Conservation (phyloP, 2,329 filamentous ascomycete genomes). For the Diatrype stigma region DNA sequence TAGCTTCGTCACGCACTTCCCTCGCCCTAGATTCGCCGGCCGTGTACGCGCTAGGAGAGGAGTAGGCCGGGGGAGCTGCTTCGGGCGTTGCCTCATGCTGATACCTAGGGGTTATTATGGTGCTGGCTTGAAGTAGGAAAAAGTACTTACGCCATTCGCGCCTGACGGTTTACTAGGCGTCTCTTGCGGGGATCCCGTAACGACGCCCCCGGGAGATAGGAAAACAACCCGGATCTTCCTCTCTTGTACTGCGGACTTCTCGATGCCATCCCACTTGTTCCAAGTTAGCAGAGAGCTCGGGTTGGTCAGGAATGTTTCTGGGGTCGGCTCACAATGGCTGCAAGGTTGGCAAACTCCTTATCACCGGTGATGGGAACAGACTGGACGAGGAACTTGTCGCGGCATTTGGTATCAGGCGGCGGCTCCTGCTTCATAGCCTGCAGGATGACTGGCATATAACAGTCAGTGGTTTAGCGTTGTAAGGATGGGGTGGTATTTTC, state of each 20-base stretch:
- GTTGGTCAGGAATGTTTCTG: constrained; percentile 11
- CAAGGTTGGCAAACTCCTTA: constrained; percentile 77
- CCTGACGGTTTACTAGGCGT: constrained; percentile 40
- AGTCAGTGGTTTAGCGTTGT: constrained; percentile 18
- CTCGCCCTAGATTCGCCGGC: constrained; percentile 30
- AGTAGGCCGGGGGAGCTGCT: constrained; percentile 37
- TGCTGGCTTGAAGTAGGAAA: constrained; percentile 5
- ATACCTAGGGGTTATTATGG: constrained; percentile 2
- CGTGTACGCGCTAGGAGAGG: constrained; percentile 36
- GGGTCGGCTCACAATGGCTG: constrained; percentile 64
- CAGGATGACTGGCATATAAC: constrained; percentile 66
- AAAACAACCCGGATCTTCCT: constrained; percentile 94
- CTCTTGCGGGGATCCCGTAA: constrained; percentile 20
- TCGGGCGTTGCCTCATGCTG: constrained; percentile 41
- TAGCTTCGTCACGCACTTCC: background rate
- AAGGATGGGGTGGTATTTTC: constrained; percentile 21
- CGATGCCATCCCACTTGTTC: constrained; percentile 69
- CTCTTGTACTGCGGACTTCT: constrained; percentile 79
- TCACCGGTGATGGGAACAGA: constrained; percentile 79
- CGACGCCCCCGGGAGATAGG: constrained; percentile 57
- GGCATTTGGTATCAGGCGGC: constrained; percentile 78
- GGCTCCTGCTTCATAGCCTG: constrained; percentile 98
- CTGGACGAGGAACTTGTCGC: constrained; percentile 97
- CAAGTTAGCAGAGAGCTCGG: constrained; percentile 21
- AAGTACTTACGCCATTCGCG: constrained; percentile 36